Evolutionary conservation across 495 filamentous ascomycete genomes (phyloP).

Genomic region (Daldinia grandis): DNA sequence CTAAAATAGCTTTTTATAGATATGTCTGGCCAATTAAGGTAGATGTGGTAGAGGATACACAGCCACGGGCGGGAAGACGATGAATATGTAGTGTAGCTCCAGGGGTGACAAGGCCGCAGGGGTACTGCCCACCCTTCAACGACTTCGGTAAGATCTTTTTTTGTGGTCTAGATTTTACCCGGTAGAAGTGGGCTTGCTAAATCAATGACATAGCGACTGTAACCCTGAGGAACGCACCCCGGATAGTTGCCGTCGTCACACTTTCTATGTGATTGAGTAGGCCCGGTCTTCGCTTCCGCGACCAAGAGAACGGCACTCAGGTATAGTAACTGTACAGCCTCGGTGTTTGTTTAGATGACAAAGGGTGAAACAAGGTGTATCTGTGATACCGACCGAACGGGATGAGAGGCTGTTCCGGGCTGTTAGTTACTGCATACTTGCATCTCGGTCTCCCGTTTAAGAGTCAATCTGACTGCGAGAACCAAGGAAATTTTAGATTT

Average conservation of each 20-base stretch:
- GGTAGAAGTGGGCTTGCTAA: constrained; percentile 6
- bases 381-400: constrained; percentile 22
- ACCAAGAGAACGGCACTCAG: not conserved
- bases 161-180: constrained; percentile 28
- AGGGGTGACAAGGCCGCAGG: not conserved
- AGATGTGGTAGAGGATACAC: constrained; percentile 28
- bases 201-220: constrained; percentile 36
- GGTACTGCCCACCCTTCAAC: constrained; percentile 19
- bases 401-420: constrained; percentile 2
- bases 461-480: constrained; percentile 1
- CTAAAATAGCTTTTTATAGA: constrained; percentile 44
- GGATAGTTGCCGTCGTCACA: constrained; percentile 16
- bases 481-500: constrained; percentile 13
- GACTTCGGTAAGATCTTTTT: constrained; percentile 18
- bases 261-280: constrained; percentile 7
- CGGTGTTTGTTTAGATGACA: constrained; percentile 1
- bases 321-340: constrained; percentile 2
- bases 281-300: not conserved
- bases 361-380: not conserved
- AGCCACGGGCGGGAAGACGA: constrained; percentile 33
- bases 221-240: constrained; percentile 14
- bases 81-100: constrained; percentile 16
- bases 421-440: constrained; percentile 19
- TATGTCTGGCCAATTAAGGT: constrained; percentile 39
- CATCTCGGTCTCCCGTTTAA: constrained; percentile 23